Evolutionary conservation across 768 basidiomycete genomes (phyloP).

Genomic region (Hemileccinum impolitum): DNA sequence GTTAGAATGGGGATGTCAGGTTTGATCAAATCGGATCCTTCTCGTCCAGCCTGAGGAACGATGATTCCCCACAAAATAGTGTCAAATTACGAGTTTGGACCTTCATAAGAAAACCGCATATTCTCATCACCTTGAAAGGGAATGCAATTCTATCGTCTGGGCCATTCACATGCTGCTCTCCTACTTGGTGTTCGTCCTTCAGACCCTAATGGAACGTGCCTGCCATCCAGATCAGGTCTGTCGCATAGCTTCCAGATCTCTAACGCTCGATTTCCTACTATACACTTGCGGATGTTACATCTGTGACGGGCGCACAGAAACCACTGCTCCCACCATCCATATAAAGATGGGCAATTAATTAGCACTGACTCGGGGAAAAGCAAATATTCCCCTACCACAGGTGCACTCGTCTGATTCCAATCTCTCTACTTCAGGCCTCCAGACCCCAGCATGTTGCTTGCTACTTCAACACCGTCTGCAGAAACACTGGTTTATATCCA

Average conservation of each 20-base stretch:
- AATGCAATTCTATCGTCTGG: no score
- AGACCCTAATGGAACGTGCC: neutral
- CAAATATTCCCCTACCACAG: neutral
- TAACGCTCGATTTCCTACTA: neutral
- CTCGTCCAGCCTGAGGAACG: no score
- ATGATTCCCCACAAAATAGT: no score
- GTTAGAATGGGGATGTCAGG: no score
- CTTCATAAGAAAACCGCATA: no score
- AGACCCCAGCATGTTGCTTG: slow-evolving; percentile 7
- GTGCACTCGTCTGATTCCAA: neutral
- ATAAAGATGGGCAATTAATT: neutral
- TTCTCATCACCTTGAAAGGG: no score
- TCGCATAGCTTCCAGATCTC: neutral
- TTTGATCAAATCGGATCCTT: no score
- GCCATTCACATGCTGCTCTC: no score
- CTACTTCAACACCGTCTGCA: neutral
- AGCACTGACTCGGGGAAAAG: neutral
- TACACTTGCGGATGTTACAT: neutral
- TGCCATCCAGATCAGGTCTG: neutral
- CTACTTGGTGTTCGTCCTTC: no score
- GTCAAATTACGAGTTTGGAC: no score
- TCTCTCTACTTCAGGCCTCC: neutral
- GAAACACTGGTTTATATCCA: slow-evolving; percentile 1
- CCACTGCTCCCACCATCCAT: neutral
- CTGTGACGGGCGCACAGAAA: neutral